These are phyloP conservation scores for Nemania sp. DNA, from an alignment of 2,329 filamentous ascomycete genomes.

Conservation along the genomic window DNA sequence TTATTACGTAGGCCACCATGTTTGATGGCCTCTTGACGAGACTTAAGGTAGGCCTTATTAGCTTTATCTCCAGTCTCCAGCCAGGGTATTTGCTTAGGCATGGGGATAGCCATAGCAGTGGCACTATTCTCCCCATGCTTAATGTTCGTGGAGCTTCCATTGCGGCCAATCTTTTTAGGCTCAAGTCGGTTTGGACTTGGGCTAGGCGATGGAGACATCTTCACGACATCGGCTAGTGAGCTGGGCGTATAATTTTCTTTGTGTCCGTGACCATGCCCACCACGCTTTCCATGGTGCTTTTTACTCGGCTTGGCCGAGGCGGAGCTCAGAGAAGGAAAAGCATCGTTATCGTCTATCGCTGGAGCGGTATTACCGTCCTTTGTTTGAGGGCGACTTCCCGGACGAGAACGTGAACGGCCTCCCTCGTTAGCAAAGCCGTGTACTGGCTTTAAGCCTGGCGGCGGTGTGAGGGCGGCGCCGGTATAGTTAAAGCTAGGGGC, in stretches of 20 bases:
- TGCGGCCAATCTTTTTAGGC: constrained; percentile 69
- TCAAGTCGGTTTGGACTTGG: constrained; percentile 71
- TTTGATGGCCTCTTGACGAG: constrained; percentile 94
- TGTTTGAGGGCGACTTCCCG: constrained; percentile 79
- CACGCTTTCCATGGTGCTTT: constrained; percentile 93
- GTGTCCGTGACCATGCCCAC: constrained; percentile 78
- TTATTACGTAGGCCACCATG: constrained; percentile 97
- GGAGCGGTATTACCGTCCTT: constrained; percentile 75
- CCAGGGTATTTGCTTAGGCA: constrained; percentile 95
- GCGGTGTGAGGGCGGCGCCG: constrained; percentile 70
- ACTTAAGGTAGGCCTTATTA: constrained; percentile 95
- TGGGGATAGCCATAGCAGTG: constrained; percentile 84
- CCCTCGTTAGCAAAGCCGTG: constrained; percentile 67
- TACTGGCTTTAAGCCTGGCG: constrained; percentile 76
- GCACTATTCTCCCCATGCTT: constrained; percentile 81
- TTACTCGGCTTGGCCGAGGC: constrained; percentile 81
- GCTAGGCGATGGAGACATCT: constrained; percentile 90
- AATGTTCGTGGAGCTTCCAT: constrained; percentile 73
- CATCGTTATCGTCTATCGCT: constrained; percentile 92
- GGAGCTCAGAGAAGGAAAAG: constrained; percentile 89
- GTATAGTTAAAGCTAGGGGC: constrained; percentile 65
- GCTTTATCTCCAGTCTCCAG: constrained; percentile 90
- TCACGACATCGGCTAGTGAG: constrained; percentile 92
- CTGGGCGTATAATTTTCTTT: constrained; percentile 77
- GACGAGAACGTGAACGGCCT: constrained; percentile 82